A percentile compares a stretch with the other conserved stretches of the same genome.
Conservation (phyloP, 331 rosid species). For the Arachis monticola region DNA sequence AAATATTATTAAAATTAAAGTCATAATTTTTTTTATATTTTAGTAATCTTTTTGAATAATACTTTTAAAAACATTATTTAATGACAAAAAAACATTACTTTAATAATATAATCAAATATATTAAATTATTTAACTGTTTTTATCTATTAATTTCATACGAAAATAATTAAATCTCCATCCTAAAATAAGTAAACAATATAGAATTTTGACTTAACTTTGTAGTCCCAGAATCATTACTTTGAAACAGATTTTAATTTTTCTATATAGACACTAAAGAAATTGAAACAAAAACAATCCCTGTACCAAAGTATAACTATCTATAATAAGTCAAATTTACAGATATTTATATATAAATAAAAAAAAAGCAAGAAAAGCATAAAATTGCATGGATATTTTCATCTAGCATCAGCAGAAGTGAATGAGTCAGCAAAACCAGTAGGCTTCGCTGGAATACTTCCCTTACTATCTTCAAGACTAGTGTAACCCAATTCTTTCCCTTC, state of each 20-base stretch:
- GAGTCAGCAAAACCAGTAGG: slow-evolving; percentile 78
- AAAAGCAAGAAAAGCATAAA: slow-evolving; percentile 6
- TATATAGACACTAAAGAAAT: slow-evolving; percentile 1
- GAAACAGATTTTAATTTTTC: slow-evolving; percentile 6
- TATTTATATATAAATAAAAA: neutral
- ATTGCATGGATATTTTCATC: slow-evolving; percentile 48
- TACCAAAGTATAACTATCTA: neutral
- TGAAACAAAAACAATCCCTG: neutral
- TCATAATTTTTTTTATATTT: too few species aligned
- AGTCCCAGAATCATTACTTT: neutral
- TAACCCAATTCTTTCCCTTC: slow-evolving; percentile 54
- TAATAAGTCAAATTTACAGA: neutral
- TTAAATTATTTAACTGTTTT: too few species aligned
- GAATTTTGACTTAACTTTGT: neutral
- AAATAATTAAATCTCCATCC: too few species aligned
- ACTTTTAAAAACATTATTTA: too few species aligned
- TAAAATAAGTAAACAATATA: neutral
- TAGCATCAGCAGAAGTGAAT: slow-evolving; percentile 66
- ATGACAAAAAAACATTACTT: too few species aligned
- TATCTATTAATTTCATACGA: too few species aligned
- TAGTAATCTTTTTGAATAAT: too few species aligned
- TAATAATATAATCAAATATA: too few species aligned
- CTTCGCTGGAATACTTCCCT: slow-evolving; percentile 68
- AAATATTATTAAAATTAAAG: too few species aligned
- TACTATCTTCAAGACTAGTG: slow-evolving; percentile 59